These are phyloP conservation scores for Lactifluus volemus DNA, from an alignment of 768 basidiomycete species.

Conservation along the genomic window DNA sequence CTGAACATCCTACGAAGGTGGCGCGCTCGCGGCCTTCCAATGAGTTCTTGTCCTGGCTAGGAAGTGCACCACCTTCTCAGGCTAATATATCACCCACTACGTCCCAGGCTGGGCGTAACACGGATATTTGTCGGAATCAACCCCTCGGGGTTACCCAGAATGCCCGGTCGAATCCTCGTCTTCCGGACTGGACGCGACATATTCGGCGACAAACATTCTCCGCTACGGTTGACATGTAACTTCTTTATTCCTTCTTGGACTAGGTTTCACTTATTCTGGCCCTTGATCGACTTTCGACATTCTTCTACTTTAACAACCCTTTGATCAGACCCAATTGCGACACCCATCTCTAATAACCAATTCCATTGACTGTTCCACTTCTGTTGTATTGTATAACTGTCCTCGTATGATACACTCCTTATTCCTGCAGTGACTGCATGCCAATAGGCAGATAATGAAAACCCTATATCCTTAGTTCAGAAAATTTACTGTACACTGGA, in stretches of 20 bases:
- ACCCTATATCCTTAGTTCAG: too few species aligned
- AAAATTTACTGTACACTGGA: too few species aligned
- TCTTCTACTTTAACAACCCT: neutral
- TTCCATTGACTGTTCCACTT: too few species aligned
- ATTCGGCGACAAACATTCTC: constrained; percentile 9
- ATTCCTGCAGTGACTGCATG: too few species aligned
- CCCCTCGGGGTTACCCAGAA: neutral
- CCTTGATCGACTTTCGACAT: neutral
- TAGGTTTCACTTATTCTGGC: neutral
- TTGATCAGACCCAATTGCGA: neutral
- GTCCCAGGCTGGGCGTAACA: neutral
- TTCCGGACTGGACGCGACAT: constrained; percentile 1
- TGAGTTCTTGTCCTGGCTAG: neutral
- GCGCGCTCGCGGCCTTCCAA: neutral
- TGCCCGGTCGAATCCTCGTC: neutral
- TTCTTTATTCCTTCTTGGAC: neutral
- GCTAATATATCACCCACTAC: neutral
- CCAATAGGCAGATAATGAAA: too few species aligned
- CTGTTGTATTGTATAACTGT: too few species aligned
- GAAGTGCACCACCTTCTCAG: neutral
- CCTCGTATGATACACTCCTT: too few species aligned
- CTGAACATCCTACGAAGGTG: constrained; percentile 2
- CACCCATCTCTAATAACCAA: too few species aligned
- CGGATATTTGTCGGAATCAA: neutral
- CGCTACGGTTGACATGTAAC: constrained; percentile 13